These are phyloP conservation scores for Globisporangium ultimum DNA, from an alignment of 352 stramenopile genomes.

Conservation along the genomic window DNA sequence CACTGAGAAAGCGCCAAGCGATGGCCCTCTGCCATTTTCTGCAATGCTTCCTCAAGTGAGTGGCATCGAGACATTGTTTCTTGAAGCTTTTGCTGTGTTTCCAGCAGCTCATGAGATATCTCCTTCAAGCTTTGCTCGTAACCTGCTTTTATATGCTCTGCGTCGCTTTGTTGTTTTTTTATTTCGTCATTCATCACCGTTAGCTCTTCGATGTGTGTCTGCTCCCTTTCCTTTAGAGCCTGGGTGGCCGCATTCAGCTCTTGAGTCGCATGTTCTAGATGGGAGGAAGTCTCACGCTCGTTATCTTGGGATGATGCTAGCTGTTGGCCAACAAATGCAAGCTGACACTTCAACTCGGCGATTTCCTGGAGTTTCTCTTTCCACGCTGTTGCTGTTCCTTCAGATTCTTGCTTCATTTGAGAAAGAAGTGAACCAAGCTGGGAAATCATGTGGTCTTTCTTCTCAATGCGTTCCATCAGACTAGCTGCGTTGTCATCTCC, in stretches of 20 bases:
- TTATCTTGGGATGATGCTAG: constrained; percentile 30
- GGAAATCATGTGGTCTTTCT: constrained; percentile 62
- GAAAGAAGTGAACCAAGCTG: constrained; percentile 67
- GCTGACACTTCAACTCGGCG: constrained; percentile 39
- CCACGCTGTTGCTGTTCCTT: constrained; percentile 51
- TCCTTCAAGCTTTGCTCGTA: constrained; percentile 31
- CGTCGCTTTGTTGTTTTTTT: constrained; percentile 30
- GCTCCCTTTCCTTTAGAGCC: constrained; percentile 26
- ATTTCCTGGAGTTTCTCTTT: constrained; percentile 61
- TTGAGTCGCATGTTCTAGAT: constrained; percentile 32
- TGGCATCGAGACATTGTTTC: constrained; percentile 5
- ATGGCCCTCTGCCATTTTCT: constrained; percentile 18
- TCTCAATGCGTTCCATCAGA: constrained; percentile 34
- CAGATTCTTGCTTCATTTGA: constrained; percentile 72
- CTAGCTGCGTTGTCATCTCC: constrained; percentile 16
- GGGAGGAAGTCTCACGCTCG: constrained; percentile 26
- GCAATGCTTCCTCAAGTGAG: constrained; percentile 22
- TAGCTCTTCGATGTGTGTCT: constrained; percentile 44
- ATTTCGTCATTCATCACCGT: constrained; percentile 64
- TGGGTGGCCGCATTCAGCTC: constrained; percentile 31
- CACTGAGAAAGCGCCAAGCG: constrained; percentile 10
- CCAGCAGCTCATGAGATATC: constrained; percentile 27
- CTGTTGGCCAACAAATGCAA: constrained; percentile 31
- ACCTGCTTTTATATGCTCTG: constrained; percentile 30
- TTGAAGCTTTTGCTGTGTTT: constrained; percentile 24